phyloP scores from a whole-genome alignment of 2,329 filamentous ascomycete genomes.

The Alternaria dauci region DNA sequence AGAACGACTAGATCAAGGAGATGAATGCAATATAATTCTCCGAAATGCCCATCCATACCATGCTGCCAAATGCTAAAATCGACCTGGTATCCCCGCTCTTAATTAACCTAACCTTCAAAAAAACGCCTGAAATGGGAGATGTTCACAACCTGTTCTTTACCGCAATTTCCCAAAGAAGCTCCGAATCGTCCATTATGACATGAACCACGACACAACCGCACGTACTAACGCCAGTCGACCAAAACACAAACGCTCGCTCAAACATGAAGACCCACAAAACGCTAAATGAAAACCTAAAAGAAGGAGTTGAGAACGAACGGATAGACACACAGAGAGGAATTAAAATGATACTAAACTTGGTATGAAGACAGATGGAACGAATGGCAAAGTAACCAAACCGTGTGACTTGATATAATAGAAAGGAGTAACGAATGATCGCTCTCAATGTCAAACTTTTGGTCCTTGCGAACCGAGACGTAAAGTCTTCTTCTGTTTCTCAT shows the following conservation, averaged over 20 bases:
- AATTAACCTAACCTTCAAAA: background rate
- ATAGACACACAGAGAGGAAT: background rate
- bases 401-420: background rate
- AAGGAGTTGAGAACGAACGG: constrained; percentile 5
- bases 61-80: constrained; percentile 5
- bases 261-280: background rate
- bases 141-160: background rate
- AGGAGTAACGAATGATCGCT: background rate
- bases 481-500: constrained; percentile 10
- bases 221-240: background rate
- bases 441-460: constrained; percentile 18
- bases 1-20: background rate
- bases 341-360: constrained; percentile 4
- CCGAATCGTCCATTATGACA: background rate
- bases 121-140: constrained; percentile 3
- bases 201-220: constrained; percentile 1
- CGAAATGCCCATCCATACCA: constrained; percentile 3
- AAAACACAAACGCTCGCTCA: background rate
- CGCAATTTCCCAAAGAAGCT: background rate
- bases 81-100: constrained; percentile 6
- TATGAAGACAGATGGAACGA: constrained; percentile 1
- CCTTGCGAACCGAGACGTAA: constrained; percentile 13
- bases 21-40: constrained; percentile 1
- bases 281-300: background rate
- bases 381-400: background rate